These are phyloP conservation scores for Neltuma alba DNA, from an alignment of 306 rosid species.

Conservation along the genomic window DNA sequence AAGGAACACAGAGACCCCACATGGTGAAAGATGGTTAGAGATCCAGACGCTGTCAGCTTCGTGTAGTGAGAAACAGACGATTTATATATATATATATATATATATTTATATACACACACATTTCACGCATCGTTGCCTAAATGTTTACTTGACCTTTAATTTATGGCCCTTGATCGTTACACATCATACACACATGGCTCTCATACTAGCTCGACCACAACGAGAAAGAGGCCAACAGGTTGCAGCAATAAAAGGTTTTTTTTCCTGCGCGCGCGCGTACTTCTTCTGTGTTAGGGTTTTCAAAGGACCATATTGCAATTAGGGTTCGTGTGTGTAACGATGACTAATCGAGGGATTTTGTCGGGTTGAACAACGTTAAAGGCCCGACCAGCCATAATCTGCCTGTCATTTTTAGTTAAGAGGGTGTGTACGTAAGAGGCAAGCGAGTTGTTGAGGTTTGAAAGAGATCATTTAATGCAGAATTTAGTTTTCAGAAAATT, in stretches of 20 bases:
- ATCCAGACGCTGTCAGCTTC: constrained; percentile 36
- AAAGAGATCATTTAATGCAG: constrained; percentile 31
- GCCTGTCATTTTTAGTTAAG: constrained; percentile 31
- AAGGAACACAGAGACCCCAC: constrained; percentile 44
- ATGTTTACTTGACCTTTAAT: constrained; percentile 27
- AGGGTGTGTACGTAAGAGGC: not conserved
- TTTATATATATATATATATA: not conserved
- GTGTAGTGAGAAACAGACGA: constrained; percentile 32
- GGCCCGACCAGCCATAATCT: constrained; percentile 41
- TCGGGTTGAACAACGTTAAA: constrained; percentile 30
- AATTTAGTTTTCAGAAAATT: not conserved
- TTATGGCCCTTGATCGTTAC: constrained; percentile 33
- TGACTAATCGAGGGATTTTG: constrained; percentile 21
- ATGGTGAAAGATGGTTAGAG: constrained; percentile 30
- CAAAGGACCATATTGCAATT: not conserved
- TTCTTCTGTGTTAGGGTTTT: not conserved
- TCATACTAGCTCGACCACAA: not conserved
- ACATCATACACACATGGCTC: constrained; percentile 24
- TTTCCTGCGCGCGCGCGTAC: no score
- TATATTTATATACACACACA: no score
- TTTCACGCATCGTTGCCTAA: constrained; percentile 29
- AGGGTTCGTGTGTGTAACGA: not conserved
- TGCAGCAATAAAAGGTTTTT: no score
- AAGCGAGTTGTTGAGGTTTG: constrained; percentile 36
- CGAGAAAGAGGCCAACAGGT: not conserved